phyloP scores from a whole-genome alignment of 345 rosid species.

The Populus euphratica region DNA sequence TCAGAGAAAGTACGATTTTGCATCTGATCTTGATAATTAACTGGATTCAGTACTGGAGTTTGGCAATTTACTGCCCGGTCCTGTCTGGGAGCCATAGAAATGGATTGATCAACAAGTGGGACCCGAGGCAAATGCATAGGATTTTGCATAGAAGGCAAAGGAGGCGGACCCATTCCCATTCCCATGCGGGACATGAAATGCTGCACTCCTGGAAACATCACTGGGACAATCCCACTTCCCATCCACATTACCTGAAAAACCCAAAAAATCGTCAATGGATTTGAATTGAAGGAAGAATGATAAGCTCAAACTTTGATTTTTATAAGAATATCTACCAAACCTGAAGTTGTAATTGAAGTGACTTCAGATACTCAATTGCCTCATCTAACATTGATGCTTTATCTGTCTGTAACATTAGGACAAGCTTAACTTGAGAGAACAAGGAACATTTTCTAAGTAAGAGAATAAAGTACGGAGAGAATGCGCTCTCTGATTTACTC shows the following conservation, averaged over 20 bases:
- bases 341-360: conserved; percentile 53
- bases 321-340: conserved; percentile 29
- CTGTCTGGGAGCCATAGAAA: not conserved
- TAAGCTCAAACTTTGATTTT: not conserved
- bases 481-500: not conserved
- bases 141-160: not conserved
- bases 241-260: conserved; percentile 21
- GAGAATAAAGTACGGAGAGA: not conserved
- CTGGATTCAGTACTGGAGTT: not conserved
- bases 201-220: not conserved
- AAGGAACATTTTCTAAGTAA: not conserved
- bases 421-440: not conserved
- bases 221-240: not conserved
- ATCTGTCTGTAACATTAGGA: conserved; percentile 39
- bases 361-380: conserved; percentile 55
- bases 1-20: not conserved
- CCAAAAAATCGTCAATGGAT: conserved; percentile 51
- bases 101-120: not conserved
- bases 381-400: conserved; percentile 62
- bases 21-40: not conserved
- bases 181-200: conserved; percentile 43
- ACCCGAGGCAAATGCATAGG: not conserved
- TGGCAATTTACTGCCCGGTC: not conserved
- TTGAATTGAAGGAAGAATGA: not conserved
- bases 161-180: conserved; percentile 14